Percentiles rank a stretch among this genome's conserved stretches.
These are phyloP conservation scores for Macrophomina phaseolina DNA, from an alignment of 2,329 filamentous ascomycete species.

Conservation along the genomic window DNA sequence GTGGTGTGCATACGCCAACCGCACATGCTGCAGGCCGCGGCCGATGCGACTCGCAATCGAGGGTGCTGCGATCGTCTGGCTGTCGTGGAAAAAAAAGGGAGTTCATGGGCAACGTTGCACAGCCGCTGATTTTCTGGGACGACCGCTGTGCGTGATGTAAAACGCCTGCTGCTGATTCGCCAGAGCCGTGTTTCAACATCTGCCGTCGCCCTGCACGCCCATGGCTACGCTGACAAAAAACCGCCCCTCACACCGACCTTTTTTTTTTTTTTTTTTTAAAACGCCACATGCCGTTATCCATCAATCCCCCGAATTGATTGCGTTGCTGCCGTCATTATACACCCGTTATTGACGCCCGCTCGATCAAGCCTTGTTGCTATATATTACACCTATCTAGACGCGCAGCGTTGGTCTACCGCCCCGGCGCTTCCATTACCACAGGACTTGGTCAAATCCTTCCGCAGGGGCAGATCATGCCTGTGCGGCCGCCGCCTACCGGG, in stretches of 20 bases:
- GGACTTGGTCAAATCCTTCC: background rate
- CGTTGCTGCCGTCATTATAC: background rate
- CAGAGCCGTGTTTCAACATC: slow-evolving; percentile 18
- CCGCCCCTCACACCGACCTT: slow-evolving; percentile 20
- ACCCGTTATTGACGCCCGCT: slow-evolving; percentile 1
- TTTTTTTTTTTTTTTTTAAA: background rate
- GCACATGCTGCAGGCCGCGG: slow-evolving; percentile 13
- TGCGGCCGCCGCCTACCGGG: slow-evolving; percentile 17
- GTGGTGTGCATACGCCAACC: background rate
- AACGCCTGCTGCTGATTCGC: background rate
- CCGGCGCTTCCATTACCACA: slow-evolving; percentile 7
- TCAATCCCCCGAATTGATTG: slow-evolving; percentile 10
- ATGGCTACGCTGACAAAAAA: background rate
- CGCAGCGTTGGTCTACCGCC: slow-evolving; percentile 1
- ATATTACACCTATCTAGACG: slow-evolving; percentile 8
- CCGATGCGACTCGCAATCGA: slow-evolving; percentile 13
- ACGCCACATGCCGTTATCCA: slow-evolving; percentile 20
- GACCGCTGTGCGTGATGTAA: background rate
- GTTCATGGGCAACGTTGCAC: slow-evolving; percentile 13
- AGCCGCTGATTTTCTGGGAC: background rate
- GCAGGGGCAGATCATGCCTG: background rate
- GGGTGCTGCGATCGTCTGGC: slow-evolving; percentile 16
- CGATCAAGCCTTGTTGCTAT: background rate
- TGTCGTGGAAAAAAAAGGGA: background rate
- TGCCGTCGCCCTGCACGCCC: slow-evolving; percentile 8